These are phyloP conservation scores for Rhizoclosmatium globosum DNA, from an alignment of 192 early-diverging fungal genomes.

Conservation along the genomic window DNA sequence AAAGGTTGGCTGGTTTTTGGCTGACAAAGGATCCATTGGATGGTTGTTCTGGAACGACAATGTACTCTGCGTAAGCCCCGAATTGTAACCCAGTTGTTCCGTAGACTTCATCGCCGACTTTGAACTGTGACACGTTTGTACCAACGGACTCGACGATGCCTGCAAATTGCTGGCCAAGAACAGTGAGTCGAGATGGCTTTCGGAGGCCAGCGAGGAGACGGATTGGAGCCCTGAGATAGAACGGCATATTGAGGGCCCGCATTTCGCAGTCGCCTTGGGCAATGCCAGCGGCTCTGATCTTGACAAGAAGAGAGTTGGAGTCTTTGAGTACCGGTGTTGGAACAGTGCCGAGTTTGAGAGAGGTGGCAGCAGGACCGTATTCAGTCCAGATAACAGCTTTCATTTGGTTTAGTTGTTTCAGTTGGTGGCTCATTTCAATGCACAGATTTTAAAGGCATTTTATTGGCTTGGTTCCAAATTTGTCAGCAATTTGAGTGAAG, in stretches of 20 bases:
- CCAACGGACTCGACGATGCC: conserved; percentile 43
- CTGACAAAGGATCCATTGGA: neutral
- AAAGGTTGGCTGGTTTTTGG: neutral
- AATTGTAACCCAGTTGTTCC: conserved; percentile 3
- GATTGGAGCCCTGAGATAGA: conserved; percentile 6
- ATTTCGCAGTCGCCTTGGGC: conserved; percentile 39
- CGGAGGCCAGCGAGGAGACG: conserved; percentile 15
- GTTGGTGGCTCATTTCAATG: too few species aligned
- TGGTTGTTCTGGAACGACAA: neutral
- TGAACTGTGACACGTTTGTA: conserved; percentile 27
- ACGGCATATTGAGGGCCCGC: conserved; percentile 19
- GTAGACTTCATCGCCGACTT: conserved; percentile 41
- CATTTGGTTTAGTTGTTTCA: too few species aligned
- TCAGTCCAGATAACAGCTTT: conserved; percentile 10
- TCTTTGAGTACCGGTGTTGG: neutral
- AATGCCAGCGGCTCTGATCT: conserved; percentile 17
- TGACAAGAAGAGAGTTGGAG: conserved; percentile 33
- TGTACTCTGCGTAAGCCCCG: conserved; percentile 1
- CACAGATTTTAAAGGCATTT: too few species aligned
- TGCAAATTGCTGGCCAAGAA: conserved; percentile 42
- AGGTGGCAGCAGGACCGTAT: neutral
- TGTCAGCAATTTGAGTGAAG: too few species aligned
- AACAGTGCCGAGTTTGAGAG: neutral
- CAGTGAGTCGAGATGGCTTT: neutral
- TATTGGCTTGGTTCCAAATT: too few species aligned